These are phyloP conservation scores for Xylaria curta DNA, from an alignment of 495 filamentous ascomycete species.

Conservation along the genomic window DNA sequence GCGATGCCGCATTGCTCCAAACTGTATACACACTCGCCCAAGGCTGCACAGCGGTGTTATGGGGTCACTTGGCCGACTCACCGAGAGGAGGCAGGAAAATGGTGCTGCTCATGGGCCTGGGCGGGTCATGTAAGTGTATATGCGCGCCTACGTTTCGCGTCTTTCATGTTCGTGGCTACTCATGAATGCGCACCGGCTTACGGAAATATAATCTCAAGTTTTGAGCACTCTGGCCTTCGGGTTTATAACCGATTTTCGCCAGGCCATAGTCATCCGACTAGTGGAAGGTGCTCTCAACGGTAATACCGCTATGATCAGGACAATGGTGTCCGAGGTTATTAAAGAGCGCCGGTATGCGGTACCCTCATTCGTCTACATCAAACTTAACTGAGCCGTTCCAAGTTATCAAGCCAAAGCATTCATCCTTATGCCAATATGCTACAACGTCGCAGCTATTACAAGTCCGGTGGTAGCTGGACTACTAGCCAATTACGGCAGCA, in stretches of 20 bases:
- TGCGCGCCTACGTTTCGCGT: too few species aligned
- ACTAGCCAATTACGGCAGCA: constrained; percentile 64
- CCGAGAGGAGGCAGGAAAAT: constrained; percentile 67
- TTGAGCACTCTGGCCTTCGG: constrained; percentile 72
- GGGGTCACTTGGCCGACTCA: constrained; percentile 69
- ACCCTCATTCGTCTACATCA: constrained; percentile 63
- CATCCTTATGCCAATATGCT: constrained; percentile 64
- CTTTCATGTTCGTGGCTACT: neutral
- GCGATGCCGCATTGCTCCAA: constrained; percentile 69
- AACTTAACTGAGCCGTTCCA: neutral
- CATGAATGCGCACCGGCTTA: neutral
- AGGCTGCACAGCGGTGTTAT: constrained; percentile 71
- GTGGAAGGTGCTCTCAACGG: constrained; percentile 72
- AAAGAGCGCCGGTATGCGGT: constrained; percentile 70
- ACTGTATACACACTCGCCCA: constrained; percentile 71
- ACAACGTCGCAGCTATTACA: constrained; percentile 68
- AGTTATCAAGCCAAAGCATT: constrained; percentile 57
- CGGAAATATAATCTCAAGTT: constrained; percentile 38
- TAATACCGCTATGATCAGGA: constrained; percentile 70
- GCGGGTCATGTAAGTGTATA: constrained; percentile 53
- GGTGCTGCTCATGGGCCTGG: constrained; percentile 67
- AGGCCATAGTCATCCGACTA: constrained; percentile 66
- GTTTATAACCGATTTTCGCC: constrained; percentile 64
- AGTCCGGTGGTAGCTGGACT: constrained; percentile 68
- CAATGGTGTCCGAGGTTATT: constrained; percentile 70